These are phyloP conservation scores for Sphagnum contortum DNA, from an alignment of 225 moss, liverwort and hornwort genomes.

Conservation along the genomic window DNA sequence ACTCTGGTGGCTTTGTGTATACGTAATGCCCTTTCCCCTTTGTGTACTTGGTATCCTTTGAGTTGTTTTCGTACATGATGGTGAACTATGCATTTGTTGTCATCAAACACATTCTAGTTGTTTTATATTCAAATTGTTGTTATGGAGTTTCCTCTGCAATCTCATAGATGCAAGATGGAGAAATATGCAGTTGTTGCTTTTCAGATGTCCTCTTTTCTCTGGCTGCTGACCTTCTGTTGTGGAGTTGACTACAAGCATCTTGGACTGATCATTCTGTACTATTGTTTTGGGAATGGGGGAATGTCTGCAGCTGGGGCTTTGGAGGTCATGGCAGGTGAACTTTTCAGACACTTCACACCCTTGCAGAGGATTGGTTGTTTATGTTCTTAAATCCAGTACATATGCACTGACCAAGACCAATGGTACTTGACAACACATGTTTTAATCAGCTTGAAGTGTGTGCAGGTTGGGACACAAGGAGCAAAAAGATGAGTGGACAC, in stretches of 20 bases:
- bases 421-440: too few relatives aligned
- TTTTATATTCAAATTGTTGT: not conserved
- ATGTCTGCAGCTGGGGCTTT: conserved; percentile 79
- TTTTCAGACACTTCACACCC: too few relatives aligned
- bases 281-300: not conserved
- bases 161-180: too few relatives aligned
- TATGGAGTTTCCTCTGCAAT: not conserved
- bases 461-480: conserved; percentile 94
- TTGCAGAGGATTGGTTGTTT: too few relatives aligned
- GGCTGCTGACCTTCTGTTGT: not conserved
- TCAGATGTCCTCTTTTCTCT: not conserved
- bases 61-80: too few relatives aligned
- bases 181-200: not conserved
- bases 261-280: not conserved
- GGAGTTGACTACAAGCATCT: not conserved
- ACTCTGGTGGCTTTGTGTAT: conserved; percentile 77
- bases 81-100: too few relatives aligned
- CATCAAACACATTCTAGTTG: too few relatives aligned
- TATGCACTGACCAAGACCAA: too few relatives aligned
- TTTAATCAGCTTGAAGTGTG: not conserved
- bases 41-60: too few relatives aligned
- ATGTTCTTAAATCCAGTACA: too few relatives aligned
- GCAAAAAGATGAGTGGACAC: conserved; percentile 93
- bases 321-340: conserved; percentile 94
- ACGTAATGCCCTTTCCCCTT: conserved; percentile 49